These are phyloP conservation scores for Phytopythium ostracodes DNA, from an alignment of 352 stramenopile species.

Conservation along the genomic window DNA sequence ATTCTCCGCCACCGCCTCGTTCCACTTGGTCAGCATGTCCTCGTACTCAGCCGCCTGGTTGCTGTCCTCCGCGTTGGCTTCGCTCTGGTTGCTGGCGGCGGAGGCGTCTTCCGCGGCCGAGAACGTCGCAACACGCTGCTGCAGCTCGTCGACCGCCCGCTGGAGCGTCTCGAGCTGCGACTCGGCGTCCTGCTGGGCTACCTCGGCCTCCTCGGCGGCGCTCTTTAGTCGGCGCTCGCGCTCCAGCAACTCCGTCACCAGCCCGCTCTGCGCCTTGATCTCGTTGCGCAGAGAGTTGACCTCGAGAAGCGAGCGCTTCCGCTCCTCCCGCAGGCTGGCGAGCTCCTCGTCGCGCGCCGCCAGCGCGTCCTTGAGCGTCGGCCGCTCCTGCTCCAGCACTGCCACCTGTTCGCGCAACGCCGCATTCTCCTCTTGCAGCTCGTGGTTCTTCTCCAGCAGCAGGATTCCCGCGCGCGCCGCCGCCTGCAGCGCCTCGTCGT, in stretches of 20 bases:
- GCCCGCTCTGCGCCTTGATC: slow-evolving; percentile 49
- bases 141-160: slow-evolving; percentile 21
- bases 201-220: slow-evolving; percentile 26
- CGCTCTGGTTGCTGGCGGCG: slow-evolving; percentile 8
- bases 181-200: slow-evolving; percentile 26
- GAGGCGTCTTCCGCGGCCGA: background rate
- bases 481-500: slow-evolving; percentile 59
- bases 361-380: slow-evolving; percentile 39
- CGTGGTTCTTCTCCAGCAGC: slow-evolving; percentile 70
- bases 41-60: slow-evolving; percentile 53
- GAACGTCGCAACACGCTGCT: slow-evolving; percentile 1
- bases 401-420: slow-evolving; percentile 56
- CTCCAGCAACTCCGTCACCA: slow-evolving; percentile 54
- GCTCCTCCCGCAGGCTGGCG: slow-evolving; percentile 33
- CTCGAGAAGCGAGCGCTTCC: slow-evolving; percentile 44
- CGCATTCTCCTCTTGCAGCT: slow-evolving; percentile 53
- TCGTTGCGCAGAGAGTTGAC: slow-evolving; percentile 48
- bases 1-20: slow-evolving; percentile 38
- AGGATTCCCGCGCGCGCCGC: slow-evolving; percentile 66
- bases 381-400: slow-evolving; percentile 45
- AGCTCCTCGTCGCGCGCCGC: slow-evolving; percentile 35
- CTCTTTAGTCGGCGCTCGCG: slow-evolving; percentile 38
- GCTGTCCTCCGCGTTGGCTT: slow-evolving; percentile 25
- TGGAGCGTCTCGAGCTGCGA: slow-evolving; percentile 28
- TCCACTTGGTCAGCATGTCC: slow-evolving; percentile 41